Percentiles rank a stretch among this genome's conserved stretches.
These are phyloP conservation scores for Paraglomus brasilianum DNA, from an alignment of 192 early-diverging fungal genomes.

Conservation along the genomic window DNA sequence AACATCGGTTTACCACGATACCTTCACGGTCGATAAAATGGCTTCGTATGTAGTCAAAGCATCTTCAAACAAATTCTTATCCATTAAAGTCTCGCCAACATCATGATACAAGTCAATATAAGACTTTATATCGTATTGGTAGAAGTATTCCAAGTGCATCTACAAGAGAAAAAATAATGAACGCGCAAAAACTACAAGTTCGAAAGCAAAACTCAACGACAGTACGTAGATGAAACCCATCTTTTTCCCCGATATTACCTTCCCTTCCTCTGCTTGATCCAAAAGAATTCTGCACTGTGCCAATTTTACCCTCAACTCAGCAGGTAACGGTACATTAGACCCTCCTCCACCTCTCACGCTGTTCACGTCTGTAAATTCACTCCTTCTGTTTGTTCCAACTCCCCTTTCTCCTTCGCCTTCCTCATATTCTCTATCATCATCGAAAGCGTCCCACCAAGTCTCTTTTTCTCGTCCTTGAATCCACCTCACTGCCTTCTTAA, in stretches of 20 bases:
- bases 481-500: slow-evolving; percentile 69
- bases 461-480: slow-evolving; percentile 70
- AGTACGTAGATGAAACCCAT: background rate
- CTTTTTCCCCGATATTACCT: slow-evolving; percentile 43
- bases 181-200: slow-evolving; percentile 30
- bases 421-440: slow-evolving; percentile 61
- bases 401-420: slow-evolving; percentile 41
- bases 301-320: slow-evolving; percentile 84
- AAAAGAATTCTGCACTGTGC: slow-evolving; percentile 77
- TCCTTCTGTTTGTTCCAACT: slow-evolving; percentile 11
- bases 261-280: slow-evolving; percentile 65
- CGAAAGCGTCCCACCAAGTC: slow-evolving; percentile 59
- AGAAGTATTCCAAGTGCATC: slow-evolving; percentile 67
- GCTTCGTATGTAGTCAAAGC: slow-evolving; percentile 62
- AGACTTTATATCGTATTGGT: slow-evolving; percentile 45
- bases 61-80: slow-evolving; percentile 55
- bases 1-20: slow-evolving; percentile 13
- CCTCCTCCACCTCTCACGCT: slow-evolving; percentile 16
- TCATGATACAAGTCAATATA: slow-evolving; percentile 74
- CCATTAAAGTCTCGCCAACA: slow-evolving; percentile 72
- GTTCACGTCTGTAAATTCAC: background rate
- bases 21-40: slow-evolving; percentile 46
- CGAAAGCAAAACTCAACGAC: background rate
- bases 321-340: slow-evolving; percentile 54
- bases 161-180: slow-evolving; percentile 38